phyloP scores from a whole-genome alignment of 441 rosid genomes.

The Corymbia citriodora region DNA sequence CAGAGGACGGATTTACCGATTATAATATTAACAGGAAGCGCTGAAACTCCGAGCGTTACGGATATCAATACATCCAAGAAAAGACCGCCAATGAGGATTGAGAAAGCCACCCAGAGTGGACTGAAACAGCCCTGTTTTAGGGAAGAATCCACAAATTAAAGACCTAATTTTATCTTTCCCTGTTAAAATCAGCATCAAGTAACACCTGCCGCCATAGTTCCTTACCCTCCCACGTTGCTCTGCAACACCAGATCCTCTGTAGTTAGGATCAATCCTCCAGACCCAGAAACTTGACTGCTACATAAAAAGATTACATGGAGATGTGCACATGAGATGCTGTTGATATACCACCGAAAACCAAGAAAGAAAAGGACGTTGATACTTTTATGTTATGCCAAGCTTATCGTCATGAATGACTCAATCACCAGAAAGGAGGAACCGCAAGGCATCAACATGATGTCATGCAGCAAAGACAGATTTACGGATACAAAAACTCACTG shows the following conservation, averaged over 20 bases:
- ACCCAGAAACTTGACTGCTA: conserved; percentile 69
- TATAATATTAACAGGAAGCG: conserved; percentile 79
- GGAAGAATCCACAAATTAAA: background rate
- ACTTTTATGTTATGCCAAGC: background rate
- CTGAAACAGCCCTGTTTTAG: conserved; percentile 62
- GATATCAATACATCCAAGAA: conserved; percentile 84
- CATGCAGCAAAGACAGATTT: background rate
- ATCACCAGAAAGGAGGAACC: background rate
- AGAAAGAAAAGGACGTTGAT: background rate
- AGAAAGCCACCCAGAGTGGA: conserved; percentile 91
- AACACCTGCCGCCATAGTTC: background rate
- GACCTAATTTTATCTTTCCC: background rate
- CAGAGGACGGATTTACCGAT: conserved; percentile 35
- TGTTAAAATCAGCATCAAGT: background rate
- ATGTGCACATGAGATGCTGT: background rate
- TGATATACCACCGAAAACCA: background rate
- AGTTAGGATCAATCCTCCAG: conserved; percentile 72
- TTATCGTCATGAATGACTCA: background rate
- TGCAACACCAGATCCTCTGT: conserved; percentile 24
- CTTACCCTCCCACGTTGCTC: conserved; percentile 59
- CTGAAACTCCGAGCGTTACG: conserved; percentile 77
- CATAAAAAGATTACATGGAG: conserved; percentile 7
- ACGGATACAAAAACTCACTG: background rate
- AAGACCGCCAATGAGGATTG: conserved; percentile 80
- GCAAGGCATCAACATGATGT: background rate